These are phyloP conservation scores for Auricularia cornea DNA, from an alignment of 768 basidiomycete genomes.

Conservation along the genomic window DNA sequence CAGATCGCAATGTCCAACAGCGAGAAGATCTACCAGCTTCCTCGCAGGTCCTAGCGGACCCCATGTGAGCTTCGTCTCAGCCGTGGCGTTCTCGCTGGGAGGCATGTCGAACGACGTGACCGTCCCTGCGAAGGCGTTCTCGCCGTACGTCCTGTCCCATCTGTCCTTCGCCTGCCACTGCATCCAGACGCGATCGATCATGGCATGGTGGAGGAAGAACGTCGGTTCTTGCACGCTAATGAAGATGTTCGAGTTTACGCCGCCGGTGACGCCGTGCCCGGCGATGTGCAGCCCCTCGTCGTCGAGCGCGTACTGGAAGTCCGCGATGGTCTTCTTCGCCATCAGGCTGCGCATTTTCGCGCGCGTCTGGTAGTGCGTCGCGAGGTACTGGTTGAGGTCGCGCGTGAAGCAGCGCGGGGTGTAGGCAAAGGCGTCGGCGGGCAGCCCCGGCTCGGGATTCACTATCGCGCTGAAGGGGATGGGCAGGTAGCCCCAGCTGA, in stretches of 20 bases:
- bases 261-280: neutral
- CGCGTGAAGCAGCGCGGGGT: neutral
- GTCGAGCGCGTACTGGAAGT: neutral
- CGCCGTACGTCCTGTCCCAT: neutral
- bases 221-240: neutral
- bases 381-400: neutral
- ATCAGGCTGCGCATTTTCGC: neutral
- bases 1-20: no score
- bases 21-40: no score
- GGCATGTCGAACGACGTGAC: neutral
- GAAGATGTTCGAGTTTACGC: neutral
- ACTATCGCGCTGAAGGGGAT: neutral
- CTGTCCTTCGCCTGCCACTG: neutral
- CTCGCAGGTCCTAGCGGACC: neutral
- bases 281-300: neutral
- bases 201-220: neutral
- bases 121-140: no score
- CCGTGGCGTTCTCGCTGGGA: neutral
- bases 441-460: neutral
- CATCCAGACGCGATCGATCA: neutral
- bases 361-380: neutral
- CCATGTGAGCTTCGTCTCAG: neutral
- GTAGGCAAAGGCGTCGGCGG: neutral
- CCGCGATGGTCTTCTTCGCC: neutral
- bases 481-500: neutral